Evolutionary conservation across 2,329 filamentous ascomycete genomes (phyloP).

Genomic region (Hortaea werneckii): DNA sequence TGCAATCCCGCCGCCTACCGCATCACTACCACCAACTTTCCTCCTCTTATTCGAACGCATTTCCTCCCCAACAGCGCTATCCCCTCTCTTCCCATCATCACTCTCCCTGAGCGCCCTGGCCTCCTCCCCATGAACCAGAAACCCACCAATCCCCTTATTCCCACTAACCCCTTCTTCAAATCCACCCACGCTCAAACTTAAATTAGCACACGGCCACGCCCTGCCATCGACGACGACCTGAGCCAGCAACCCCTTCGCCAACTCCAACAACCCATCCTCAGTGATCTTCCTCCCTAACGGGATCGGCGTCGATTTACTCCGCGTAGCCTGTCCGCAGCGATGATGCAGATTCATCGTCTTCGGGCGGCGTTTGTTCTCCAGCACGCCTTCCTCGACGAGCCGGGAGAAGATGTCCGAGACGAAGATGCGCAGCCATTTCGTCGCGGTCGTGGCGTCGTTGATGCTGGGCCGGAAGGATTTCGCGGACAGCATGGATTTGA

Average conservation of each 20-base stretch:
- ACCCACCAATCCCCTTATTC: constrained; percentile 77
- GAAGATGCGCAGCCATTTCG: constrained; percentile 84
- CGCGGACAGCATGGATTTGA: constrained; percentile 94
- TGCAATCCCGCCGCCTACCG: constrained; percentile 20
- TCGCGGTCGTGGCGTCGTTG: constrained; percentile 64
- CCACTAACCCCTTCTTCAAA: constrained; percentile 80
- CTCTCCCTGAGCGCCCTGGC: constrained; percentile 37
- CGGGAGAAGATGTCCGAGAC: constrained; percentile 82
- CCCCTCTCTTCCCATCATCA: constrained; percentile 7
- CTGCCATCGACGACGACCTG: constrained; percentile 69
- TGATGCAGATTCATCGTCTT: constrained; percentile 80
- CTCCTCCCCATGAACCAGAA: constrained; percentile 60
- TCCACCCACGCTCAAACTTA: constrained; percentile 79
- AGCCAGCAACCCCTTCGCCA: constrained; percentile 64
- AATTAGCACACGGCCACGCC: constrained; percentile 84
- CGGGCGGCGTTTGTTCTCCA: constrained; percentile 78
- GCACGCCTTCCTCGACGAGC: constrained; percentile 78
- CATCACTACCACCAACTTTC: constrained; percentile 19
- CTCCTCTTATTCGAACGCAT: constrained; percentile 22
- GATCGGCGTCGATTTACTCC: constrained; percentile 67
- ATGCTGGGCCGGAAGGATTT: constrained; percentile 89
- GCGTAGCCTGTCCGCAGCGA: constrained; percentile 60
- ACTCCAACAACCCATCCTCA: constrained; percentile 60
- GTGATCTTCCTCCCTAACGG: constrained; percentile 64
- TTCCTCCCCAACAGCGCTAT: constrained; percentile 9